Conservation (phyloP, 345 rosid species). For the Brassica rapa region DNA sequence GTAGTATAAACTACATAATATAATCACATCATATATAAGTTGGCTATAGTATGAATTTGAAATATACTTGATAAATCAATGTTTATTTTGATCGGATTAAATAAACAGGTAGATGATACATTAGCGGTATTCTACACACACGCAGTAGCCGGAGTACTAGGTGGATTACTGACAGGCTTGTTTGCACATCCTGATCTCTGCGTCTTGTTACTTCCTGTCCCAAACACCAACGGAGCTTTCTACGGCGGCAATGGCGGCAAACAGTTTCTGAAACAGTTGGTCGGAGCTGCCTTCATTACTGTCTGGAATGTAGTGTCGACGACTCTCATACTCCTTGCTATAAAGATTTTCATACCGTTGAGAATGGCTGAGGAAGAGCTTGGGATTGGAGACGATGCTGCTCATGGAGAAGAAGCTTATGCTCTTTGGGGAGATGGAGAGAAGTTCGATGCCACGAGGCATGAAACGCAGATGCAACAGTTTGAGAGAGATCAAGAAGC, state of each 20-base stretch:
- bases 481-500: conserved; percentile 43
- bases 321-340: conserved; percentile 56
- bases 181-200: conserved; percentile 80
- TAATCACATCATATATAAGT: too few species aligned
- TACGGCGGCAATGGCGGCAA: conserved; percentile 69
- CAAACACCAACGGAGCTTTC: conserved; percentile 69
- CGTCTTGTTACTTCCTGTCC: conserved; percentile 40
- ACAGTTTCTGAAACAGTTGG: conserved; percentile 77
- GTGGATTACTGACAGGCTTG: conserved; percentile 77
- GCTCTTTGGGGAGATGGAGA: conserved; percentile 99
- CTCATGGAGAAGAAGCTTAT: conserved; percentile 94
- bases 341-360: conserved; percentile 65
- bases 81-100: not conserved
- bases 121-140: conserved; percentile 93
- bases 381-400: conserved; percentile 84
- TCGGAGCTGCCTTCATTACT: conserved; percentile 62
- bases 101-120: conserved; percentile 70
- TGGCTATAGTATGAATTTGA: not conserved
- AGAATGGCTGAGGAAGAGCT: conserved; percentile 86
- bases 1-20: not conserved
- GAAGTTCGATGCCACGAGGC: conserved; percentile 67
- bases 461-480: conserved; percentile 43
- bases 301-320: conserved; percentile 73
- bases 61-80: not conserved
- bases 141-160: conserved; percentile 85